Evolutionary conservation across 208 protist genomes (phyloP).

Genomic region (Phytomonas serpens): DNA sequence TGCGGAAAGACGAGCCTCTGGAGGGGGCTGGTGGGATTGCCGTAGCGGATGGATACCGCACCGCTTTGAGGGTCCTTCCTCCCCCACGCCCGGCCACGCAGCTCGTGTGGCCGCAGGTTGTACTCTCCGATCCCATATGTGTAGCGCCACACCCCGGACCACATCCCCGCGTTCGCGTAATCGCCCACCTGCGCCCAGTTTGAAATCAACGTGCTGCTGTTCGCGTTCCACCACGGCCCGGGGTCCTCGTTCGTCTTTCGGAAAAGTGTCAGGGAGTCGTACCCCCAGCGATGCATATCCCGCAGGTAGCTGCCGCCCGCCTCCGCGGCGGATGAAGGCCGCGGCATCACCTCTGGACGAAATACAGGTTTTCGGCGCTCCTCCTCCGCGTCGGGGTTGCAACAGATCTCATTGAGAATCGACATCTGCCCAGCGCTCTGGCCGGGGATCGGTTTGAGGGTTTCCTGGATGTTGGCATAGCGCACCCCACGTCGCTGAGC

Average conservation of each 20-base stretch:
- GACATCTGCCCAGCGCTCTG: constrained; percentile 79
- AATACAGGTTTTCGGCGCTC: constrained; percentile 78
- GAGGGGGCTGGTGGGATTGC: constrained; percentile 20
- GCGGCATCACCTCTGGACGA: constrained; percentile 52
- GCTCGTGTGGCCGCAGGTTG: constrained; percentile 76
- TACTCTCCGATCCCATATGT: constrained; percentile 85
- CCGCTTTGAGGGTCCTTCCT: constrained; percentile 43
- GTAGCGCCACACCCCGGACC: constrained; percentile 84
- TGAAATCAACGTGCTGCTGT: constrained; percentile 72
- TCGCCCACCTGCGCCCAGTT: constrained; percentile 87
- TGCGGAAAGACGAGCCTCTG: constrained; percentile 70
- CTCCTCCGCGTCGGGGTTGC: constrained; percentile 80
- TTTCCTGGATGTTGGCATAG: constrained; percentile 77
- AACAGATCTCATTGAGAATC: constrained; percentile 79
- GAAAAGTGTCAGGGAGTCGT: constrained; percentile 82
- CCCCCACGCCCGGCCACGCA: constrained; percentile 69
- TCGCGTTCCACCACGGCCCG: constrained; percentile 85
- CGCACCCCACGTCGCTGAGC: constrained; percentile 44
- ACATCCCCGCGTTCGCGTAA: constrained; percentile 84
- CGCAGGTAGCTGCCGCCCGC: constrained; percentile 38
- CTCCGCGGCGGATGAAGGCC: background rate
- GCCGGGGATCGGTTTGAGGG: constrained; percentile 60
- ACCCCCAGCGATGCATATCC: constrained; percentile 81
- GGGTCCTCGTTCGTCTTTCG: constrained; percentile 82
- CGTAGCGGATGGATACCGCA: constrained; percentile 48